Evolutionary conservation across 352 stramenopile genomes (phyloP).

Genomic region (Globisporangium rhizosaccharum): DNA sequence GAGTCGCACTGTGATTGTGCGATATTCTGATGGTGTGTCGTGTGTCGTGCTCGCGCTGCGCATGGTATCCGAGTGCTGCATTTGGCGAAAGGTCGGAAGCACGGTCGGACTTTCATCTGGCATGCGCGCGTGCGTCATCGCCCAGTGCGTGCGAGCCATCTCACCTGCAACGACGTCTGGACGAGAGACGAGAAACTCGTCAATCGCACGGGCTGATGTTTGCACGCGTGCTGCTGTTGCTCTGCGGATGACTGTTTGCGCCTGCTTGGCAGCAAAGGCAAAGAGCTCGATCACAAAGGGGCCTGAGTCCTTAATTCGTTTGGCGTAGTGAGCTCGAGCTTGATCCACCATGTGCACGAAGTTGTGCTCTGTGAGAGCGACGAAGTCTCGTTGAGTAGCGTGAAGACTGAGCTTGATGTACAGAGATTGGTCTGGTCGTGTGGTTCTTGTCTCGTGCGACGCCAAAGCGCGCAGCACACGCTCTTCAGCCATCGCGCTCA

Average conservation of each 20-base stretch:
- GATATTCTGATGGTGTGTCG: neutral
- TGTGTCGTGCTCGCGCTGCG: neutral
- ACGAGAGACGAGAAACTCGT: neutral
- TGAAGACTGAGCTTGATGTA: too few relatives aligned
- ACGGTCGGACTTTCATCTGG: neutral
- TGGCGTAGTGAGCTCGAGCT: too few relatives aligned
- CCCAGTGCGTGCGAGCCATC: constrained; percentile 12
- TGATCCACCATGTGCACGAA: too few relatives aligned
- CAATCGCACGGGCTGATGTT: neutral
- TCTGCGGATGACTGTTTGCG: neutral
- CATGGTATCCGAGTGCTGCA: neutral
- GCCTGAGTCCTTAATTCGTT: too few relatives aligned
- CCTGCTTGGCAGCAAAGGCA: too few relatives aligned
- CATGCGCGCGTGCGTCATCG: constrained; percentile 9
- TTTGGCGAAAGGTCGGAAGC: neutral
- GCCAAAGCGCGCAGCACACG: too few relatives aligned
- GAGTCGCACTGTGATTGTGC: neutral
- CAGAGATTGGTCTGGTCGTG: too few relatives aligned
- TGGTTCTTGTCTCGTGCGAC: too few relatives aligned
- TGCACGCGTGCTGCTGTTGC: neutral
- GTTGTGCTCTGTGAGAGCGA: too few relatives aligned
- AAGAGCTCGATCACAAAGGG: too few relatives aligned
- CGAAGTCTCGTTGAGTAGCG: too few relatives aligned
- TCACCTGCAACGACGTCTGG: constrained; percentile 9
- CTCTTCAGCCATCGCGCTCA: too few relatives aligned